phyloP scores from a whole-genome alignment of 257 asterid species.

The Verbena officinalis region DNA sequence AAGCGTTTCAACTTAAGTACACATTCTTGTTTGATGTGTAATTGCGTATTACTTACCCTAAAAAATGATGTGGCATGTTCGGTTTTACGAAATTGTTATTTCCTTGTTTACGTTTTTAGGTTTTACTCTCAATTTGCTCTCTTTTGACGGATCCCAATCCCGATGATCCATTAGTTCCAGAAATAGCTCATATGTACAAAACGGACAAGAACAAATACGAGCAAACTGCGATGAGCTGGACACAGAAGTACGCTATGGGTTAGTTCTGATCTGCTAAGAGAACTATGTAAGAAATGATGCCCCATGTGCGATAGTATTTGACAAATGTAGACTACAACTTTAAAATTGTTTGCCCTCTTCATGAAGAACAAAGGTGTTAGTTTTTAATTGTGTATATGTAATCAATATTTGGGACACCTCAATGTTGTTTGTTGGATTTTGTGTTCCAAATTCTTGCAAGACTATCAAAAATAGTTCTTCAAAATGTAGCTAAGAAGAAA shows the following conservation, averaged over 20 bases:
- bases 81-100: too few species aligned
- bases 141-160: constrained; percentile 42
- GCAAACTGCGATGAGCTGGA: constrained; percentile 43
- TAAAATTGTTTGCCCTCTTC: constrained; percentile 12
- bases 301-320: constrained; percentile 19
- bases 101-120: constrained; percentile 21
- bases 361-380: constrained; percentile 15
- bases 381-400: constrained; percentile 16
- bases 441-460: constrained; percentile 1
- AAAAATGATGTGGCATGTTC: too few species aligned
- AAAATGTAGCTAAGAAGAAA: not conserved
- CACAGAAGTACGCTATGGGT: constrained; percentile 42
- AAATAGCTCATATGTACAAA: constrained; percentile 42
- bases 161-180: constrained; percentile 40
- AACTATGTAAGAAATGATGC: constrained; percentile 24
- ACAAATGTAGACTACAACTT: constrained; percentile 16
- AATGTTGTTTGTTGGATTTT: not conserved
- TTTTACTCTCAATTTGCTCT: constrained; percentile 38
- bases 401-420: not conserved
- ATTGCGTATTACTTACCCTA: too few species aligned
- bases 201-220: constrained; percentile 35
- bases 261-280: constrained; percentile 18
- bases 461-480: too few species aligned
- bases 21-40: not conserved
- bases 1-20: not conserved